Base-by-base conservation (phyloP, 495 filamentous ascomycete species). In the Pseudomonodictys pantanalensis region DNA sequence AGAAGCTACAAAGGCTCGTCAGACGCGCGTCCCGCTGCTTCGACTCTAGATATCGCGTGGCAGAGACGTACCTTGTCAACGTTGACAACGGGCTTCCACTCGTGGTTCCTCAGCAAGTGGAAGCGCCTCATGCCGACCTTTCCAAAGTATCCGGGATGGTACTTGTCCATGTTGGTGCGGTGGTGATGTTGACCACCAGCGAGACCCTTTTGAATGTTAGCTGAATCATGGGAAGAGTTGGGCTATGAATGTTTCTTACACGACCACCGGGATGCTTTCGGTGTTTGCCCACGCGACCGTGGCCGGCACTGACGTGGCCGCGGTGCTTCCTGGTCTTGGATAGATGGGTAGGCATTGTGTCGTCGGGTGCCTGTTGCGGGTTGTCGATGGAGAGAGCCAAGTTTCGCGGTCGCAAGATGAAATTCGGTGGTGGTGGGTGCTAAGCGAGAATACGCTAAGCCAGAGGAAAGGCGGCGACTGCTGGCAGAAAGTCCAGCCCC, bases 121-220 rank as follows among this genome's bases (percentile, higher is more conserved):
- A 95, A 88, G 81, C 93, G 91, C 65, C 91, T 79, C 91, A 95
- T 96, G 81, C 91, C 91, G 60, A 96, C 91, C 81, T 96, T 96
- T 77, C 91, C 91, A 78, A 95, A 96, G 87, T 95, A 95, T 87
- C 89, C 90, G 18, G 88, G 88, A 78, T 92, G 89, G 86, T 88
- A 92, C 78, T 93, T 93, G 79, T 95, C 90, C 68, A 95, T 78
- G 80, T 95, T 96, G 69, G 90, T 96, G 62, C 71, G 79, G 83
- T 93, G 90, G 81, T 96, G 91, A 80, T 96, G 91, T 79, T 88
- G 35, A 12, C 9, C 10, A 33, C 11, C 5, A 11, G 24, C n/a
- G n/a, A n/a, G n/a, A n/a, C n/a, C n/a, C n/a, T n/a, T n/a, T n/a
- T n/a, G n/a, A n/a, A n/a, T n/a, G n/a, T n/a, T n/a, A n/a, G n/a